Evolutionary conservation across 1,284 basidiomycete species (phyloP), one percentile per base, ranked within the genome.

Genomic region (Rhodotorula sp.): DNA sequence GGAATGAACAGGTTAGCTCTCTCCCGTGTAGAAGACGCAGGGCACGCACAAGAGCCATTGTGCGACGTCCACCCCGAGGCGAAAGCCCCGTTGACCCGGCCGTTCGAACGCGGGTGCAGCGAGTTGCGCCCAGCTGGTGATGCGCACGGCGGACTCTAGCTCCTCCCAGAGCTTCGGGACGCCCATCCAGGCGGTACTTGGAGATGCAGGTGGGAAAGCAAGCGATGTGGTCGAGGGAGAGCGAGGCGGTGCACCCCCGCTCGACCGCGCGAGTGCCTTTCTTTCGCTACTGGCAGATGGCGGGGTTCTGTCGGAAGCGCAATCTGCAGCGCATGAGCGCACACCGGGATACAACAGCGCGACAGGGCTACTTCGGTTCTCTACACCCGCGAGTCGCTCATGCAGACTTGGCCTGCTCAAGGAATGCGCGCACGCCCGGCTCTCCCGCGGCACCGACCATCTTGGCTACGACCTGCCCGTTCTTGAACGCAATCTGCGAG

Each of bases 51-150:
- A 64, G 27, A 51, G 27, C 77, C 82, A 70, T 36, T 82, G n/a
- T 79, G 81, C 81, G 27, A 83, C 81, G 69, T 84, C 83, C 58
- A 84, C 80, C 1, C 83, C 83, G 27, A 84, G 74, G 22, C 81
- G 79, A n/a, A 83, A 72, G 0, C 81, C 82, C 41, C 82, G 73
- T 15, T 79, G 59, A 3, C 81, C 80, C 56, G 79, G 78, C 6
- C 29, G 32, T 13, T 25, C 39, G 41, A 66, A 68, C 21, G 60
- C 53, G 2, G 59, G 34, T 48, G 61, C 63, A 10, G 48, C 46
- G 8, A 73, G 46, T 48, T 67, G 67, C 29, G 55, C 22, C 58
- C 61, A 67, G 32, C 61, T 70, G 39, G 54, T 64, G 57, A 67
- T 39, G 17, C 39, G 50, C n/a, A 56, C 50, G 10, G 56, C 71